A percentile compares a stretch with the other conserved stretches of the same genome.
These are phyloP conservation scores for Aureobasidium melanogenum DNA, from an alignment of 2,329 filamentous ascomycete species.

Conservation along the genomic window DNA sequence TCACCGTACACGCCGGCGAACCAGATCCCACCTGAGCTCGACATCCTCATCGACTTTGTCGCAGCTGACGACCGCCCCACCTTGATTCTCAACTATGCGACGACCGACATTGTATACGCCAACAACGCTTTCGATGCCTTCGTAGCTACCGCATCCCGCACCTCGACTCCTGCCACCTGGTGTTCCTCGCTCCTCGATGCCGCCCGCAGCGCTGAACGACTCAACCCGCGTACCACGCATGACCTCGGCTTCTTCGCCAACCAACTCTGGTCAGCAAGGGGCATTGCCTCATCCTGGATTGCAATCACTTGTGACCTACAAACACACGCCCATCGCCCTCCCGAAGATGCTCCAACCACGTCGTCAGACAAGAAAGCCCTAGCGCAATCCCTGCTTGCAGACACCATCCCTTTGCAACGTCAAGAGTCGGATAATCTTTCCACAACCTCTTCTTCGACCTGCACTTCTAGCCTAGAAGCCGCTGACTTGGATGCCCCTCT, in stretches of 20 bases:
- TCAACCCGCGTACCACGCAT: background rate
- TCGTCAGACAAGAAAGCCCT: background rate
- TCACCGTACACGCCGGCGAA: background rate
- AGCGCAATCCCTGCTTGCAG: background rate
- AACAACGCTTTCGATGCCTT: background rate
- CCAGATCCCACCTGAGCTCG: background rate
- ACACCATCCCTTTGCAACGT: background rate
- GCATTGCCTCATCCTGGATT: background rate
- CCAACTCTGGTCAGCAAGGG: background rate
- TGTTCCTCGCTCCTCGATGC: background rate
- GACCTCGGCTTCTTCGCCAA: background rate
- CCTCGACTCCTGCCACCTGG: background rate
- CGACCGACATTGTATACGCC: background rate
- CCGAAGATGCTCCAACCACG: background rate
- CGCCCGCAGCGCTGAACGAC: background rate
- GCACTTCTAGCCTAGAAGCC: background rate
- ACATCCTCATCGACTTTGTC: conserved; percentile 2
- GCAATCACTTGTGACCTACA: background rate
- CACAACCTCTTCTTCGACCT: background rate
- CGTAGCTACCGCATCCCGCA: background rate
- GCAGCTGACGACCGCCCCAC: background rate
- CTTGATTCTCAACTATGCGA: background rate
- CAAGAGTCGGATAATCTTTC: background rate
- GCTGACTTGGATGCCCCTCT: background rate
- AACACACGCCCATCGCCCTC: background rate